phyloP scores from a whole-genome alignment of 169 alveolate genomes.

The Cryptosporidium meleagridis region DNA sequence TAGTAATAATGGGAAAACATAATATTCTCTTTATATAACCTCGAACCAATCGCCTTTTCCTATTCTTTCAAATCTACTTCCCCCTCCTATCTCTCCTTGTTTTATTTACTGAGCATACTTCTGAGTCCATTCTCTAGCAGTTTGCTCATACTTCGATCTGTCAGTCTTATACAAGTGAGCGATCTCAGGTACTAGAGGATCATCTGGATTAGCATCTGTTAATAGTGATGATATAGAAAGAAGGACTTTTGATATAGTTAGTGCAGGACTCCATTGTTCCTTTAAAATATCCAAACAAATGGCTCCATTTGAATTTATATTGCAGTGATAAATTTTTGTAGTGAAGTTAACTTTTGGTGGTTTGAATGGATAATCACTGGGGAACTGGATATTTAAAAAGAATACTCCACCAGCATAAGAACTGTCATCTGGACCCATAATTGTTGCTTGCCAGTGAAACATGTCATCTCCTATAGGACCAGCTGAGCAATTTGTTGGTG shows the following conservation, averaged over 20 bases:
- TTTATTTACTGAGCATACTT: conserved; percentile 92
- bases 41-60: background rate
- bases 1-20: background rate
- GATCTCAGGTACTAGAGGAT: conserved; percentile 99
- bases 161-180: conserved; percentile 97
- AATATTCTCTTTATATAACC: background rate
- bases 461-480: conserved; percentile 98
- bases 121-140: conserved; percentile 99
- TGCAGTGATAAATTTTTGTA: conserved; percentile 98
- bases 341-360: conserved; percentile 99
- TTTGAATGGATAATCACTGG: conserved; percentile 99
- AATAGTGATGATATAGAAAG: conserved; percentile 97
- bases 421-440: conserved; percentile 98
- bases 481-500: conserved; percentile 99
- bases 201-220: conserved; percentile 98
- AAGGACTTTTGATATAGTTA: conserved; percentile 97
- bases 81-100: background rate
- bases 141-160: conserved; percentile 93
- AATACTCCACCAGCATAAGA: conserved; percentile 98
- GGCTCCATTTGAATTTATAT: conserved; percentile 96
- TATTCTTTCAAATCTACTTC: background rate
- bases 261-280: conserved; percentile 99
- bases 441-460: conserved; percentile 99
- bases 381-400: conserved; percentile 97
- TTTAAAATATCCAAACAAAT: conserved; percentile 98